Conservation (phyloP, 345 rosid genomes). For the Erodium maritimum region DNA sequence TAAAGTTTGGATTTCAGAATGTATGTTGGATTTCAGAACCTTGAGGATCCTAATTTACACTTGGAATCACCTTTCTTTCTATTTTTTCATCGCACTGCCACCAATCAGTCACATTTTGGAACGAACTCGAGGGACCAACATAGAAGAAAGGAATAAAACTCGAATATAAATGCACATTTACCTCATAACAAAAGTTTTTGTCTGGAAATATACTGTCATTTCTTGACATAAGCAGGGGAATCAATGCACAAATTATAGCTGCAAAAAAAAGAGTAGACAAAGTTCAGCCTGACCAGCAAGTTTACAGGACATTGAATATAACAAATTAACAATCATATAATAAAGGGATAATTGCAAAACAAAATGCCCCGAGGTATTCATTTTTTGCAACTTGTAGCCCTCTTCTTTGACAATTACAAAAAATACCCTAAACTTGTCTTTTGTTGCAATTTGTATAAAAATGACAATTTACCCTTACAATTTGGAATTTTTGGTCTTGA, state of each 20-base stretch:
- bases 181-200: constrained; percentile 70
- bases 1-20: neutral
- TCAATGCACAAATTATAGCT: constrained; percentile 82
- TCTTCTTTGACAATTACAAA: too few relatives aligned
- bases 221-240: constrained; percentile 81
- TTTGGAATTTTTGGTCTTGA: too few relatives aligned
- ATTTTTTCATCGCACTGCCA: neutral
- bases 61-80: neutral
- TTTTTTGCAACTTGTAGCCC: too few relatives aligned
- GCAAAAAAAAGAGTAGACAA: constrained; percentile 19
- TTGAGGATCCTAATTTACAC: neutral
- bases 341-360: too few relatives aligned
- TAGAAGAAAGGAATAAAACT: constrained; percentile 3
- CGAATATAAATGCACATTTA: constrained; percentile 16
- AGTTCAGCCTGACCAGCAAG: constrained; percentile 2
- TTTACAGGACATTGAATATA: neutral
- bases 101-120: too few relatives aligned
- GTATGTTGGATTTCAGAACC: neutral
- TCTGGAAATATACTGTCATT: constrained; percentile 64
- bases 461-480: too few relatives aligned
- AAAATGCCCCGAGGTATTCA: too few relatives aligned
- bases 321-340: neutral
- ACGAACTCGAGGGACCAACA: neutral
- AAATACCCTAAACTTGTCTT: too few relatives aligned
- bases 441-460: too few relatives aligned